Conservation (phyloP, 257 asterid species). For the Eucommia ulmoides region DNA sequence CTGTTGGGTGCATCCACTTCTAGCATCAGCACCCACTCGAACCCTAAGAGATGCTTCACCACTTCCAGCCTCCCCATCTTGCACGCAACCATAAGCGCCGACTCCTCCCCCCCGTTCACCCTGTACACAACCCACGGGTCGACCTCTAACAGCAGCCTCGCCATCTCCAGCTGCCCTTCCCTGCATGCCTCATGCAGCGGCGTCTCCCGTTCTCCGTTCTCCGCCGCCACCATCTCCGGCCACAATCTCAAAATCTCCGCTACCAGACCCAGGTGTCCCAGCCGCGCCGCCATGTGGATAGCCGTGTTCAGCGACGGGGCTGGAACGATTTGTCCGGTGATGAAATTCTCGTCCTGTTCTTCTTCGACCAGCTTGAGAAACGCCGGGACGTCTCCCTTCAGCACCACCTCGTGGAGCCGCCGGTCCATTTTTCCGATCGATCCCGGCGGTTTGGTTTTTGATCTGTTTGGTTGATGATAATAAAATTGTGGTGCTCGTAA, state of each 20-base stretch:
- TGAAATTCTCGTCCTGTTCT: slow-evolving; percentile 5
- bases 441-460: neutral
- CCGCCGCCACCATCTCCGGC: slow-evolving; percentile 26
- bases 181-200: slow-evolving; percentile 38
- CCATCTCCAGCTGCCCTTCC: slow-evolving; percentile 31
- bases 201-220: slow-evolving; percentile 33
- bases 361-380: slow-evolving; percentile 11
- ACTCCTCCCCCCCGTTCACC: slow-evolving; percentile 17
- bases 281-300: slow-evolving; percentile 29
- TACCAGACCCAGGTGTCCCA: slow-evolving; percentile 23
- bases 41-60: slow-evolving; percentile 16
- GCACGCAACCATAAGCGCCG: slow-evolving; percentile 28
- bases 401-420: slow-evolving; percentile 23
- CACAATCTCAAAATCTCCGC: slow-evolving; percentile 11
- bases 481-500: neutral
- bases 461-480: neutral
- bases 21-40: slow-evolving; percentile 15
- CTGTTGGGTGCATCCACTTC: slow-evolving; percentile 23
- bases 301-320: slow-evolving; percentile 13
- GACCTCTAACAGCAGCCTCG: slow-evolving; percentile 14
- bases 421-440: slow-evolving; percentile 23
- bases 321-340: slow-evolving; percentile 5
- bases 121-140: slow-evolving; percentile 17
- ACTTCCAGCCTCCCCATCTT: slow-evolving; percentile 19
- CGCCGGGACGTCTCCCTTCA: slow-evolving; percentile 13